Evolutionary conservation across 495 filamentous ascomycete species (phyloP).

Genomic region (Hyphodiscus hymeniophilus): DNA sequence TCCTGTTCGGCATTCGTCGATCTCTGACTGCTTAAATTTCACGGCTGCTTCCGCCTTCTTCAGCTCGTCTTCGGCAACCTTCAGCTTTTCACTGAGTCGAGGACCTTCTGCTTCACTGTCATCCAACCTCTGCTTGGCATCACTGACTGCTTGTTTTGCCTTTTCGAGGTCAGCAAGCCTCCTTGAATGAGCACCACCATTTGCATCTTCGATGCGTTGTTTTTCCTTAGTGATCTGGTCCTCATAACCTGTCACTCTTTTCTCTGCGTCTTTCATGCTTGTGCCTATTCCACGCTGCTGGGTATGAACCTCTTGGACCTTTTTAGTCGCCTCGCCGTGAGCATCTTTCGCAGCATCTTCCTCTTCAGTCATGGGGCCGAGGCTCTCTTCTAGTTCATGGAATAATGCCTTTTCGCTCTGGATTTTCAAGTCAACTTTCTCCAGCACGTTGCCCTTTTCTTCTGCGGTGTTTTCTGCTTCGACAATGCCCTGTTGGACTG

Average conservation of each 20-base stretch:
- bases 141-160: constrained; percentile 36
- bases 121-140: constrained; percentile 17
- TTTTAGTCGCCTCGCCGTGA: constrained; percentile 25
- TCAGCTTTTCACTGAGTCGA: constrained; percentile 16
- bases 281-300: constrained; percentile 40
- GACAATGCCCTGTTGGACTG: constrained; percentile 30
- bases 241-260: constrained; percentile 29
- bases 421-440: constrained; percentile 30
- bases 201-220: constrained; percentile 42
- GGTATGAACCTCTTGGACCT: constrained; percentile 27
- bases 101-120: constrained; percentile 6
- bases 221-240: constrained; percentile 34
- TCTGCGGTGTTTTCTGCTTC: constrained; percentile 10
- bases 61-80: constrained; percentile 29
- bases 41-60: too few species aligned
- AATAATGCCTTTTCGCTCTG: constrained; percentile 30
- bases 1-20: constrained; percentile 16
- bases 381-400: constrained; percentile 41
- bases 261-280: constrained; percentile 26
- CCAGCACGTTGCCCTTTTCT: constrained; percentile 28
- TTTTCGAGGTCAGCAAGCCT: constrained; percentile 34
- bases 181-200: constrained; percentile 37
- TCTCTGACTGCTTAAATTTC: constrained; percentile 25
- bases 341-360: constrained; percentile 28
- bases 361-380: constrained; percentile 30